phyloP scores from a whole-genome alignment of 75 land plant genomes.

The Pinus albicaulis region DNA sequence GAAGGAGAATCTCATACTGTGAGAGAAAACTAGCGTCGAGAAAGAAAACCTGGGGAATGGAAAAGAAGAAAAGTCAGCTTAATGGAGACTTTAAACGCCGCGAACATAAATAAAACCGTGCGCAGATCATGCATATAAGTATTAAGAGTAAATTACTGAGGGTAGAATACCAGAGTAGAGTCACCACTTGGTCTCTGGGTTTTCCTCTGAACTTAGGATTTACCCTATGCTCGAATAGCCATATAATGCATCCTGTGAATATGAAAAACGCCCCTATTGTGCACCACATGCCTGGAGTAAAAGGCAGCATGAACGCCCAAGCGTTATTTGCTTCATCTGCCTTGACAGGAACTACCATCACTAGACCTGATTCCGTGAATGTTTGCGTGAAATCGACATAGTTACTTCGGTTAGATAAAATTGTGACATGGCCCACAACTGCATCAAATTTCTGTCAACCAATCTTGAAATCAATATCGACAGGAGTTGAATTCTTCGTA shows the following conservation, averaged over 20 bases:
- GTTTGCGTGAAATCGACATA: conserved; percentile 94
- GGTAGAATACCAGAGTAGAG: too few species aligned
- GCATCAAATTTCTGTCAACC: conserved; percentile 64
- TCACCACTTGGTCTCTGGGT: too few species aligned
- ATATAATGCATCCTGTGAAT: conserved; percentile 46
- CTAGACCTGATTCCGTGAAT: conserved; percentile 64
- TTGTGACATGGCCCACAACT: conserved; percentile 73
- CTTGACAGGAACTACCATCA: conserved; percentile 56
- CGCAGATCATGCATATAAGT: conserved; percentile 23
- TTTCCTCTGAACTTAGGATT: conserved; percentile 8
- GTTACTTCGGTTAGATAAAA: conserved; percentile 46
- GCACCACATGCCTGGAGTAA: conserved; percentile 44
- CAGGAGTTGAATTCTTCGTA: too few species aligned
- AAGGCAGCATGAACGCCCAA: conserved; percentile 56
- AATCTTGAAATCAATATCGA: too few species aligned
- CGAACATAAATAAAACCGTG: conserved; percentile 19
- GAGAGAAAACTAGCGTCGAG: too few species aligned
- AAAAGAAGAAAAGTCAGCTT: conserved; percentile 2
- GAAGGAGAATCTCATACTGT: too few species aligned
- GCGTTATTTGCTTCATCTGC: conserved; percentile 18
- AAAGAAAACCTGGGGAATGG: background rate
- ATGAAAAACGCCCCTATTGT: conserved; percentile 29
- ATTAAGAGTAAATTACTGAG: conserved; percentile 2
- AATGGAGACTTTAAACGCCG: background rate
- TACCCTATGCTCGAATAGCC: conserved; percentile 56